A percentile compares a stretch with the other conserved stretches of the same genome.
phyloP scores from a whole-genome alignment of 2,329 filamentous ascomycete species.

The Hymenoscyphus occultus region DNA sequence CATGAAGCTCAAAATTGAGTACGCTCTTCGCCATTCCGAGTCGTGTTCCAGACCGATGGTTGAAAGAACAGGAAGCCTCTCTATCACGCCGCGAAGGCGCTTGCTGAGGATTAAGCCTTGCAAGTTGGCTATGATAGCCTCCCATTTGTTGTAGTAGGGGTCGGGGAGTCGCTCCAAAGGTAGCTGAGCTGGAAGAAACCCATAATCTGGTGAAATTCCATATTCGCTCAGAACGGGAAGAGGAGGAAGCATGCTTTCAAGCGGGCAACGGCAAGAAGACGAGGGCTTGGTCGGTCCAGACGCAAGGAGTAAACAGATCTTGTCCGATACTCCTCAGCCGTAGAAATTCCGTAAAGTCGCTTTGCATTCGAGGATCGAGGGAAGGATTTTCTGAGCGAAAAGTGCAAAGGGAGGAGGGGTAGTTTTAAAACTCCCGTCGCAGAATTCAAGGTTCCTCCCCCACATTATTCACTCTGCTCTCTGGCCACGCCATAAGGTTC shows the following conservation, averaged over 20 bases:
- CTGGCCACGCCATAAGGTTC: background rate
- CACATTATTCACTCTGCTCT: background rate
- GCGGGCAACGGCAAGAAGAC: background rate
- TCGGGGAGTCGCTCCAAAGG: slow-evolving; percentile 81
- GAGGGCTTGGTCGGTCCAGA: slow-evolving; percentile 44
- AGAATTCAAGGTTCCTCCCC: background rate
- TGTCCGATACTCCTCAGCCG: slow-evolving; percentile 62
- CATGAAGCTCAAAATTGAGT: slow-evolving; percentile 86
- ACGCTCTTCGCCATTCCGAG: slow-evolving; percentile 90
- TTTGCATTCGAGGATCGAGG: slow-evolving; percentile 27
- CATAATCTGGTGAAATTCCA: slow-evolving; percentile 72
- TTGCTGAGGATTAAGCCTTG: slow-evolving; percentile 84
- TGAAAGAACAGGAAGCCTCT: slow-evolving; percentile 78
- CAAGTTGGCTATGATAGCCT: slow-evolving; percentile 78
- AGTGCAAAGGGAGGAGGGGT: background rate
- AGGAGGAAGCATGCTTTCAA: slow-evolving; percentile 49
- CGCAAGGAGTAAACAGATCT: slow-evolving; percentile 63
- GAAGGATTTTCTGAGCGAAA: background rate
- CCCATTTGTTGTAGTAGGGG: slow-evolving; percentile 94
- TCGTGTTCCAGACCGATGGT: slow-evolving; percentile 78
- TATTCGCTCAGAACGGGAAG: slow-evolving; percentile 70
- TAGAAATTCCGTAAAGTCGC: slow-evolving; percentile 33
- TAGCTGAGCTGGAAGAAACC: slow-evolving; percentile 80
- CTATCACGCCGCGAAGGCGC: slow-evolving; percentile 74
- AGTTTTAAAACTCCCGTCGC: background rate